Conservation (phyloP, 2,329 filamentous ascomycete genomes). For the Ophiostoma piceae region DNA sequence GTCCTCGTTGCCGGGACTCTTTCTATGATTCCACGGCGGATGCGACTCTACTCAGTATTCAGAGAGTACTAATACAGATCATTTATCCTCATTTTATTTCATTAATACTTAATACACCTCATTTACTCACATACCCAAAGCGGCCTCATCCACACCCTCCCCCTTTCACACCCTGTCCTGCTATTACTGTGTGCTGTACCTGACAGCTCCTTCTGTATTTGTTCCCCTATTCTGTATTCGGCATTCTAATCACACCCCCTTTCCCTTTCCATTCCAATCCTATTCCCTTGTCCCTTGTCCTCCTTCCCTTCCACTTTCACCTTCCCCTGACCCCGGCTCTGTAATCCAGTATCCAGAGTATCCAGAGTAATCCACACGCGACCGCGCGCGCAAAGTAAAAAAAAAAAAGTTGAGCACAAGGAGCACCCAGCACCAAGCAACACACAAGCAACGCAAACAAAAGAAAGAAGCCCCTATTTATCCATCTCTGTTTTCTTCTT, state of each 20-base stretch:
- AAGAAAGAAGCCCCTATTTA: constrained; percentile 5
- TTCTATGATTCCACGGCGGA: not conserved
- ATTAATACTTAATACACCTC: not conserved
- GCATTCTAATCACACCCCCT: not conserved
- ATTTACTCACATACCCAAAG: constrained; percentile 10
- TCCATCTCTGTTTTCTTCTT: not conserved
- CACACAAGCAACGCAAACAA: not conserved
- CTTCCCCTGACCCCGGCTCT: constrained; percentile 13
- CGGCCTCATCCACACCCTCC: not conserved
- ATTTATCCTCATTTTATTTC: no score
- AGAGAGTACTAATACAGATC: no score
- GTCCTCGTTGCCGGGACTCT: constrained; percentile 14
- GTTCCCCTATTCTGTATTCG: not conserved
- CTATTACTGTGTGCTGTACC: not conserved
- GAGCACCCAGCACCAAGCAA: not conserved
- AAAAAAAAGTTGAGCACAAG: not conserved
- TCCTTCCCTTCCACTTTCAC: not conserved
- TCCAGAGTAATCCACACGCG: constrained; percentile 2
- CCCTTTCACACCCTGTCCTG: constrained; percentile 3
- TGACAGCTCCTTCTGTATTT: not conserved
- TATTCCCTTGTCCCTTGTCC: not conserved
- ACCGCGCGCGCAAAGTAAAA: not conserved
- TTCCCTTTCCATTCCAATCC: not conserved
- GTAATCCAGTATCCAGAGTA: not conserved
- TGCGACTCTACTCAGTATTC: not conserved